Conservation (phyloP, 495 filamentous ascomycete species). For the Penicillium coffeae region DNA sequence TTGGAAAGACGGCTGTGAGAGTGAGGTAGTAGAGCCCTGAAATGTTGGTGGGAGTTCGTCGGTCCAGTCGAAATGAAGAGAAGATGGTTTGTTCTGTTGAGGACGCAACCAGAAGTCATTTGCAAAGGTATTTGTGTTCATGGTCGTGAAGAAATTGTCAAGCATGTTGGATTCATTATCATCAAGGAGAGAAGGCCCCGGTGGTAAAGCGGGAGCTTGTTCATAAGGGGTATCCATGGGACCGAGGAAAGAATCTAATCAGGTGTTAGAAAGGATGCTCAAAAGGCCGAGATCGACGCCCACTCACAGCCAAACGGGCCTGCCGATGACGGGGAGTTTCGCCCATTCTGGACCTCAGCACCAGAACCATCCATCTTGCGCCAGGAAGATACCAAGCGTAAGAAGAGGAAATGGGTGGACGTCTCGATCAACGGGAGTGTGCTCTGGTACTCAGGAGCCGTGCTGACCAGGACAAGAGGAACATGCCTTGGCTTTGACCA, state of each 20-base stretch:
- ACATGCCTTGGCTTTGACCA: slow-evolving; percentile 31
- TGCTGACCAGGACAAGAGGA: slow-evolving; percentile 16
- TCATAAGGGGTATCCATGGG: slow-evolving; percentile 51
- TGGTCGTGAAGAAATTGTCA: slow-evolving; percentile 58
- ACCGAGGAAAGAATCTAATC: slow-evolving; percentile 44
- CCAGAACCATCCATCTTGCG: slow-evolving; percentile 34
- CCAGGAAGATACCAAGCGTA: neutral
- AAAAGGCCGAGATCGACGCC: slow-evolving; percentile 2
- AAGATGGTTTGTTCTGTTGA: slow-evolving; percentile 42
- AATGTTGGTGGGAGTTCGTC: slow-evolving; percentile 56
- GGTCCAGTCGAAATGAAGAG: slow-evolving; percentile 49
- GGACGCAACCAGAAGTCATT: slow-evolving; percentile 45
- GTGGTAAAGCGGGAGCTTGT: slow-evolving; percentile 53
- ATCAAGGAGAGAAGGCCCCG: slow-evolving; percentile 57
- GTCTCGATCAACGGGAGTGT: slow-evolving; percentile 13
- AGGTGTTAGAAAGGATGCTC: neutral
- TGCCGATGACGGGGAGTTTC: slow-evolving; percentile 28
- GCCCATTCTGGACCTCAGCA: slow-evolving; percentile 27
- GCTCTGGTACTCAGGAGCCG: slow-evolving; percentile 27
- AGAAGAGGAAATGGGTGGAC: slow-evolving; percentile 3
- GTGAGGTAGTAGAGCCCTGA: slow-evolving; percentile 59
- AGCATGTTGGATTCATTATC: slow-evolving; percentile 59
- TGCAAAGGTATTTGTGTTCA: slow-evolving; percentile 52
- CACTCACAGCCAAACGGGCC: slow-evolving; percentile 62
- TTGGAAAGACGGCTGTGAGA: slow-evolving; percentile 45